Conservation (phyloP, 352 stramenopile genomes). For the Globisporangium abappressorium region DNA sequence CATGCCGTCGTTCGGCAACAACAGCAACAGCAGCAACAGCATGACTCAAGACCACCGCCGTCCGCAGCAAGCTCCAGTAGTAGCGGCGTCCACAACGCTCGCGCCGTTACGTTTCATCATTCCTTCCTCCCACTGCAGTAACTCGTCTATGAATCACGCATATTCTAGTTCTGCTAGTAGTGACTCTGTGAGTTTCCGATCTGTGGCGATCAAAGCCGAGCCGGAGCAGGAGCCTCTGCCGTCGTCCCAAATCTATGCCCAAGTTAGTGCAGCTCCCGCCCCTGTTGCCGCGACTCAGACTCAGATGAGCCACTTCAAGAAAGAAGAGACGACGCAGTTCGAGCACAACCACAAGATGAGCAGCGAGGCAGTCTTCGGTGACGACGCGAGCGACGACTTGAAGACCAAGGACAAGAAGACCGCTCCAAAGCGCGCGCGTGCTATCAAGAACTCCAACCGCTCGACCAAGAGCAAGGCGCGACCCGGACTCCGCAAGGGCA, state of each 20-base stretch:
- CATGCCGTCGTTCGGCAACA: not conserved
- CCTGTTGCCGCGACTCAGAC: not conserved
- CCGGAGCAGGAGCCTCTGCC: conserved; percentile 5
- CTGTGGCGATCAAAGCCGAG: conserved; percentile 16
- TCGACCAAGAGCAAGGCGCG: conserved; percentile 85
- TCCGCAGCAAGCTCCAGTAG: conserved; percentile 19
- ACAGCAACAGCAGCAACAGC: not conserved
- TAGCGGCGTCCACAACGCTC: conserved; percentile 28
- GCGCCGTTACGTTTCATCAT: conserved; percentile 79
- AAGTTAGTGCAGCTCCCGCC: conserved; percentile 5
- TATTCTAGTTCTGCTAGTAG: conserved; percentile 19
- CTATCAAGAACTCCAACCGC: conserved; percentile 53
- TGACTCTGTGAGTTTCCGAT: conserved; percentile 18
- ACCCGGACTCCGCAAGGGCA: conserved; percentile 82
- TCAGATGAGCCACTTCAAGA: not conserved
- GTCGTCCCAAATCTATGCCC: conserved; percentile 14
- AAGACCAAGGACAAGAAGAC: conserved; percentile 46
- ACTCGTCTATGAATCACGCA: conserved; percentile 23
- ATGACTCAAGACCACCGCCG: conserved; percentile 12
- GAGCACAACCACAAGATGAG: not conserved
- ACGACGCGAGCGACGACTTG: conserved; percentile 12
- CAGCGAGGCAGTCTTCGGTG: not conserved
- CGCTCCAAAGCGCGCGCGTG: conserved; percentile 42
- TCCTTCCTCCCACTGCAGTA: conserved; percentile 46
- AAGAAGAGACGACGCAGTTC: not conserved